phyloP scores from a whole-genome alignment of 768 basidiomycete species.

The Tylopilus felleus region DNA sequence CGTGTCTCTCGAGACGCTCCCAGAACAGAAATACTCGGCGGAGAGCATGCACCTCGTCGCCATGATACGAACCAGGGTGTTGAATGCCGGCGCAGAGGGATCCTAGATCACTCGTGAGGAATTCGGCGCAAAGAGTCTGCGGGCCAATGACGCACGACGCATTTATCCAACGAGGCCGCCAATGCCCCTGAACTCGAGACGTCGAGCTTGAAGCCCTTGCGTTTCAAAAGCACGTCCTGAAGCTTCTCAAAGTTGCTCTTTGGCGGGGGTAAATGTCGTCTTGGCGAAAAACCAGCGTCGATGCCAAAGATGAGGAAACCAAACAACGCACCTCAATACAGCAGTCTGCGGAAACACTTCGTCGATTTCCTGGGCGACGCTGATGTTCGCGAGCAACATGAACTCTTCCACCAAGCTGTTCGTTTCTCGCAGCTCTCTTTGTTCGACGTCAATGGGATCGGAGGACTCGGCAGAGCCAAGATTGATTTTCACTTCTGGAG shows the following conservation, averaged over 20 bases:
- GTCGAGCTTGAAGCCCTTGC: constrained; percentile 78
- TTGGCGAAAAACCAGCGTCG: constrained; percentile 24
- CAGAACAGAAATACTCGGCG: constrained; percentile 97
- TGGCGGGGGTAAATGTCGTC: constrained; percentile 90
- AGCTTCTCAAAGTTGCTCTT: constrained; percentile 92
- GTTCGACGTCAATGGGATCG: constrained; percentile 96
- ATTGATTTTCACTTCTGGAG: constrained; percentile 97
- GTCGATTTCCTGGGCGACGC: constrained; percentile 87
- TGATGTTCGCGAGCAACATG: constrained; percentile 97
- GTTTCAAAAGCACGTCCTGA: constrained; percentile 86
- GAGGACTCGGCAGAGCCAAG: constrained; percentile 90
- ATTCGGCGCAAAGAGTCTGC: background rate
- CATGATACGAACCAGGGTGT: constrained; percentile 98
- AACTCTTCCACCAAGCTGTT: constrained; percentile 98
- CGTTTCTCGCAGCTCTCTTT: constrained; percentile 88
- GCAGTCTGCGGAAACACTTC: constrained; percentile 95
- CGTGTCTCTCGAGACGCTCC: constrained; percentile 86
- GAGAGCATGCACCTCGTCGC: constrained; percentile 98
- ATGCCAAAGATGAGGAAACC: background rate
- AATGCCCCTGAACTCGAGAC: constrained; percentile 89
- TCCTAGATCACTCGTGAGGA: constrained; percentile 49
- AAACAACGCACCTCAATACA: constrained; percentile 63
- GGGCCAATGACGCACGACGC: constrained; percentile 56
- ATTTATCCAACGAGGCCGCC: constrained; percentile 83
- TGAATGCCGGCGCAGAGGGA: constrained; percentile 82